Conservation (phyloP, 257 asterid genomes). For the Ehretia macrophylla region DNA sequence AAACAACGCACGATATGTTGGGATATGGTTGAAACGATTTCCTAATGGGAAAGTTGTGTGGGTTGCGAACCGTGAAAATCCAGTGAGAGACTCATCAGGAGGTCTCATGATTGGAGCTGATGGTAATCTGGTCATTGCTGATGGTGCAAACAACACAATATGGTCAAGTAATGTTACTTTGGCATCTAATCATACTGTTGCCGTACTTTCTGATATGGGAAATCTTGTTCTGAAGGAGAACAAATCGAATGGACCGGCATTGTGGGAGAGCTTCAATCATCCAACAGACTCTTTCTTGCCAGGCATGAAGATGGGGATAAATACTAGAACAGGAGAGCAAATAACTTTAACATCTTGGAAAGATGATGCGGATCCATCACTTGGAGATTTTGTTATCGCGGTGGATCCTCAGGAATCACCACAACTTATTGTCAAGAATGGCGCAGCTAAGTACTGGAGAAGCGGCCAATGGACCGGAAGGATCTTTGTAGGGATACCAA, state of each 20-base stretch:
- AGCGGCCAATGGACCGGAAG: neutral
- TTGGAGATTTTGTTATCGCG: slow-evolving; percentile 14
- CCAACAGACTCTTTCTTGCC: slow-evolving; percentile 45
- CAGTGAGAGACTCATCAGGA: neutral
- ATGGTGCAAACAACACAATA: slow-evolving; percentile 6
- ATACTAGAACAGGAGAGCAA: slow-evolving; percentile 23
- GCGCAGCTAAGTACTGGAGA: neutral
- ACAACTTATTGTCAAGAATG: neutral
- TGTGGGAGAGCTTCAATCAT: slow-evolving; percentile 56
- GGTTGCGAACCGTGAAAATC: slow-evolving; percentile 9
- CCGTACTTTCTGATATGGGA: slow-evolving; percentile 38
- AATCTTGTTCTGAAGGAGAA: slow-evolving; percentile 45
- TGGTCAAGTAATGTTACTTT: slow-evolving; percentile 44
- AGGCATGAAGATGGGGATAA: slow-evolving; percentile 45
- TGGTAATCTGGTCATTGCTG: slow-evolving; percentile 4
- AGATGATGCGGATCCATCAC: slow-evolving; percentile 36
- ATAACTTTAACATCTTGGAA: slow-evolving; percentile 32
- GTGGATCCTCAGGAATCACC: neutral
- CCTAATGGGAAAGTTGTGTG: neutral
- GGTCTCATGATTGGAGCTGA: slow-evolving; percentile 3
- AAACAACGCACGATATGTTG: slow-evolving; percentile 3
- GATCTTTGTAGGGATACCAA: neutral
- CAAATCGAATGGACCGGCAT: slow-evolving; percentile 13
- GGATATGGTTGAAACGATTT: slow-evolving; percentile 1
- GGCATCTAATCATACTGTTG: slow-evolving; percentile 21